A percentile compares a stretch with the other conserved stretches of the same genome.
Evolutionary conservation across 345 rosid genomes (phyloP).

Genomic region (Viola odorata): DNA sequence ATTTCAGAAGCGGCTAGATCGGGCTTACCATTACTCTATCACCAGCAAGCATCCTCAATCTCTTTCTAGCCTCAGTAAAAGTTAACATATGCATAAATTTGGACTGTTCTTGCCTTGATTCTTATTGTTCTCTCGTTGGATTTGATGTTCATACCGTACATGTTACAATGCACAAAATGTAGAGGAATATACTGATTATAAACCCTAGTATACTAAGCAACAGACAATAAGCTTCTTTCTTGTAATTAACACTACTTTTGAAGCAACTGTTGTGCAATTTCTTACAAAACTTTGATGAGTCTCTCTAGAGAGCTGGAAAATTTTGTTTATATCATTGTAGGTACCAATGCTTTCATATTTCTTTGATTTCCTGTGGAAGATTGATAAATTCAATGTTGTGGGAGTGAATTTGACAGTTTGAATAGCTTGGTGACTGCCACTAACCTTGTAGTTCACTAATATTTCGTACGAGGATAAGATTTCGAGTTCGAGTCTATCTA

Average conservation of each 20-base stretch:
- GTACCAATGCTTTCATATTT: too few species aligned
- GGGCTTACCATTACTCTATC: constrained; percentile 28
- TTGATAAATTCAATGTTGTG: too few species aligned
- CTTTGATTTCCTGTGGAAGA: background rate
- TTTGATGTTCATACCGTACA: background rate
- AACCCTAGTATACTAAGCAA: constrained; percentile 6
- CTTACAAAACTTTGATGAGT: background rate
- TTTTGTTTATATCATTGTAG: too few species aligned
- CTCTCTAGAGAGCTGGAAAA: background rate
- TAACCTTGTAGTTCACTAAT: too few species aligned
- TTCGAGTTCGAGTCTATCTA: too few species aligned
- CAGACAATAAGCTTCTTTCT: background rate
- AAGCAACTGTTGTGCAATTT: background rate
- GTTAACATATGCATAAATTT: background rate
- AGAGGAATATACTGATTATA: background rate
- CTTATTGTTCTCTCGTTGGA: background rate
- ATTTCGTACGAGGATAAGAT: too few species aligned
- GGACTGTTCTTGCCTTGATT: constrained; percentile 1
- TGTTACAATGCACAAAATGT: background rate
- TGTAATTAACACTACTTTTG: background rate
- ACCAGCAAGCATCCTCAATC: background rate
- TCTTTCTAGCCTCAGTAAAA: constrained; percentile 6
- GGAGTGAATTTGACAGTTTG: background rate
- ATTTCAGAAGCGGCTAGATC: constrained; percentile 48
- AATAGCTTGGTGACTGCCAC: too few species aligned